Conservation (phyloP, 2,329 filamentous ascomycete species). For the Volutella citrinella region DNA sequence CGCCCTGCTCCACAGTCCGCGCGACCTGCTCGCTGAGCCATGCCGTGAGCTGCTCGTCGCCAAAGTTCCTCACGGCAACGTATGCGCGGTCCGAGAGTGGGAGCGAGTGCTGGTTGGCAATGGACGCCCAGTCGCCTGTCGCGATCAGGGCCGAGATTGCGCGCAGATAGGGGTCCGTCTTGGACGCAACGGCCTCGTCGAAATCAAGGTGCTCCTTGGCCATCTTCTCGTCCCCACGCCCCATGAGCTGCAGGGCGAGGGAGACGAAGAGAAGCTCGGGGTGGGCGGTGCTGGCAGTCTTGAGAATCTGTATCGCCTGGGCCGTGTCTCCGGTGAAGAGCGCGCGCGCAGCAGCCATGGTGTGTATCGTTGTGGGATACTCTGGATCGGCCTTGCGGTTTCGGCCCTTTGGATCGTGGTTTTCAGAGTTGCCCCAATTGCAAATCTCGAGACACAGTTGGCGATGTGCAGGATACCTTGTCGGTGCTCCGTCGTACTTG, state of each 20-base stretch:
- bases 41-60: constrained; percentile 57
- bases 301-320: constrained; percentile 67
- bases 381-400: constrained; percentile 42
- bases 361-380: constrained; percentile 56
- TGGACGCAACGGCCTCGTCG: constrained; percentile 56
- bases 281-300: constrained; percentile 59
- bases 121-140: constrained; percentile 71
- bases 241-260: constrained; percentile 62
- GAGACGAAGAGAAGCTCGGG: constrained; percentile 67
- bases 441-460: constrained; percentile 75
- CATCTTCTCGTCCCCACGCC: constrained; percentile 43
- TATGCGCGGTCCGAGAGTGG: constrained; percentile 72
- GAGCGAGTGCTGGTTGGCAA: constrained; percentile 70
- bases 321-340: constrained; percentile 70
- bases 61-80: constrained; percentile 66
- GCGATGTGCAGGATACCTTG: constrained; percentile 65
- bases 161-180: constrained; percentile 74
- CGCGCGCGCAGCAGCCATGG: constrained; percentile 73
- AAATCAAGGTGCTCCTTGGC: constrained; percentile 53
- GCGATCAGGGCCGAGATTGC: constrained; percentile 77
- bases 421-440: constrained; percentile 62
- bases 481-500: constrained; percentile 60
- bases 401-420: constrained; percentile 40
- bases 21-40: constrained; percentile 68
- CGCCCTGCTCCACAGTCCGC: constrained; percentile 60